A percentile compares a stretch with the other conserved stretches of the same genome.
Conservation (phyloP, 1,284 basidiomycete species). For the Leccinum solheimii region DNA sequence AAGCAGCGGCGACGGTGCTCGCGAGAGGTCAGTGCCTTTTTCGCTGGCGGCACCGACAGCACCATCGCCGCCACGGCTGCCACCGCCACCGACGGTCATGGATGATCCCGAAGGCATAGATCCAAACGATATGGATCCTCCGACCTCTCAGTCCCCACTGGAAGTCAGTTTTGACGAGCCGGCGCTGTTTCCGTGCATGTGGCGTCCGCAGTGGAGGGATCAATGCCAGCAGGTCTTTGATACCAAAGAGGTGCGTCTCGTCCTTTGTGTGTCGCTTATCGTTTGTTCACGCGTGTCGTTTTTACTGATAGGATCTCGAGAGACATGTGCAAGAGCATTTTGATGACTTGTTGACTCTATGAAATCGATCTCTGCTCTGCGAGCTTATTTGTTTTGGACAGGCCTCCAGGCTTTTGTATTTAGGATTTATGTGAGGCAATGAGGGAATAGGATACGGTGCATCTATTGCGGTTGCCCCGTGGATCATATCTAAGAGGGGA, state of each 20-base stretch:
- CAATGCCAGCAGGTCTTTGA: conserved; percentile 32
- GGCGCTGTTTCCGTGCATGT: conserved; percentile 30
- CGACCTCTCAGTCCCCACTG: not conserved
- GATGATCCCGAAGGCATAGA: conserved; percentile 17
- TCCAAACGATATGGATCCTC: conserved; percentile 22
- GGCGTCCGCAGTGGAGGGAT: conserved; percentile 31
- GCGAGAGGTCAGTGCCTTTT: not conserved
- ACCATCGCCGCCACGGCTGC: conserved; percentile 6
- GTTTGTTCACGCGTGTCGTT: not conserved
- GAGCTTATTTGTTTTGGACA: no score
- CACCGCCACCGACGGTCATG: not conserved
- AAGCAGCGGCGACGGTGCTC: not conserved
- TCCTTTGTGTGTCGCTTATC: conserved; percentile 1
- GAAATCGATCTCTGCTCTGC: not conserved
- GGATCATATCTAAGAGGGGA: no score
- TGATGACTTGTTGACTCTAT: conserved; percentile 12
- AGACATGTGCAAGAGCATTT: conserved; percentile 26
- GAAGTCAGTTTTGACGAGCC: conserved; percentile 21
- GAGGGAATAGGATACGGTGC: not conserved
- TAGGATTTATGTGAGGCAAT: not conserved
- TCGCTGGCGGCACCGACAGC: not conserved
- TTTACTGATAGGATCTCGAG: conserved; percentile 22
- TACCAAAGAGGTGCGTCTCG: conserved; percentile 31
- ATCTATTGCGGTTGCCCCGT: no score
- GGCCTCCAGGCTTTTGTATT: no score